phyloP scores from a whole-genome alignment of 192 early-diverging fungal genomes.

The Obelidium mucronatum region DNA sequence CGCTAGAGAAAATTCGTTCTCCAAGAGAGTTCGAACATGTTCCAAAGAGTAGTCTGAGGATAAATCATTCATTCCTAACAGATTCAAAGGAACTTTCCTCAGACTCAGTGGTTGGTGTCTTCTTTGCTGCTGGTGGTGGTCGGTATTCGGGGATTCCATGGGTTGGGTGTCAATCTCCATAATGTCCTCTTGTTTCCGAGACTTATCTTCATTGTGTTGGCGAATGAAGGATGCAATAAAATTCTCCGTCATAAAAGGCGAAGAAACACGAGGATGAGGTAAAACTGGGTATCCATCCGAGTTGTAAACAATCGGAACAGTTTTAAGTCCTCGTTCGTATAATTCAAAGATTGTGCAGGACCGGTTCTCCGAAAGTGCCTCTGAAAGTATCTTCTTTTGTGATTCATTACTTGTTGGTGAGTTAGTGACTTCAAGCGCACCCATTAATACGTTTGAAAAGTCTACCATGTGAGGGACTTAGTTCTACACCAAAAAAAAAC shows the following conservation, averaged over 20 bases:
- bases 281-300: background rate
- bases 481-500: too few species aligned
- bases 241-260: background rate
- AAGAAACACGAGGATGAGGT: background rate
- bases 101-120: too few species aligned
- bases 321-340: background rate
- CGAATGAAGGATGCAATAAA: background rate
- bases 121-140: too few species aligned
- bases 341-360: background rate
- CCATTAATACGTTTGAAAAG: too few species aligned
- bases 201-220: too few species aligned
- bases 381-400: too few species aligned
- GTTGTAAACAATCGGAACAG: background rate
- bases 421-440: too few species aligned
- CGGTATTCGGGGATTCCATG: too few species aligned
- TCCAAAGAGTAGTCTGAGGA: constrained; percentile 1
- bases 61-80: background rate
- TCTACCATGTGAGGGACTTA: too few species aligned
- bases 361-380: too few species aligned
- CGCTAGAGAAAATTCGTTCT: background rate
- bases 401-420: too few species aligned
- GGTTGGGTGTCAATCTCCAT: constrained; percentile 16
- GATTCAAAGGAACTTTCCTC: background rate
- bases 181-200: background rate
- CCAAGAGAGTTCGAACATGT: background rate